phyloP scores from a whole-genome alignment of 768 basidiomycete species.

The Suillus spraguei region DNA sequence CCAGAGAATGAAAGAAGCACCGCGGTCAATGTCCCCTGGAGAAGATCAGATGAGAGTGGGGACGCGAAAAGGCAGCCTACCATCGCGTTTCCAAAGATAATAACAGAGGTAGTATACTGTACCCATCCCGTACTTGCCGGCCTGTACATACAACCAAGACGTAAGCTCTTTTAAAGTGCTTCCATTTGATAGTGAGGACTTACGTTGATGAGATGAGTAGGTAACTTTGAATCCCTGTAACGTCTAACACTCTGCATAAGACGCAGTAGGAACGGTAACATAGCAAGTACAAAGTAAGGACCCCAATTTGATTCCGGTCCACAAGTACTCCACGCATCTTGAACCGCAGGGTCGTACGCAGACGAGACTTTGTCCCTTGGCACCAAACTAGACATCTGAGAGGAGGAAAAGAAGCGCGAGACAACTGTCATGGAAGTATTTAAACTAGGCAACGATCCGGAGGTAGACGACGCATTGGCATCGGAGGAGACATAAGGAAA shows the following conservation, averaged over 20 bases:
- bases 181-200: constrained; percentile 26
- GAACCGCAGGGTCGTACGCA: constrained; percentile 37
- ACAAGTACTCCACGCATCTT: constrained; percentile 45
- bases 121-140: constrained; percentile 78
- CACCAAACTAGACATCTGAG: neutral
- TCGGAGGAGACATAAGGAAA: neutral
- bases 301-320: constrained; percentile 58
- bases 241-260: constrained; percentile 86
- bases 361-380: constrained; percentile 6
- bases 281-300: constrained; percentile 55
- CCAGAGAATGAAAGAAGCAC: constrained; percentile 65
- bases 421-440: neutral
- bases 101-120: constrained; percentile 70
- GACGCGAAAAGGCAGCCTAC: constrained; percentile 31
- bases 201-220: constrained; percentile 89
- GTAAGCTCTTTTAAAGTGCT: neutral
- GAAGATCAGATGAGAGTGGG: neutral
- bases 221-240: constrained; percentile 73
- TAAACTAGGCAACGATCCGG: no score
- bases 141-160: constrained; percentile 45
- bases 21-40: constrained; percentile 37
- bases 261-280: constrained; percentile 75
- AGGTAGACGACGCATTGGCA: neutral
- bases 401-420: neutral
- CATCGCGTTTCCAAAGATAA: constrained; percentile 75